phyloP scores from a whole-genome alignment of 106 monocot genomes.

The Allium sativum region DNA sequence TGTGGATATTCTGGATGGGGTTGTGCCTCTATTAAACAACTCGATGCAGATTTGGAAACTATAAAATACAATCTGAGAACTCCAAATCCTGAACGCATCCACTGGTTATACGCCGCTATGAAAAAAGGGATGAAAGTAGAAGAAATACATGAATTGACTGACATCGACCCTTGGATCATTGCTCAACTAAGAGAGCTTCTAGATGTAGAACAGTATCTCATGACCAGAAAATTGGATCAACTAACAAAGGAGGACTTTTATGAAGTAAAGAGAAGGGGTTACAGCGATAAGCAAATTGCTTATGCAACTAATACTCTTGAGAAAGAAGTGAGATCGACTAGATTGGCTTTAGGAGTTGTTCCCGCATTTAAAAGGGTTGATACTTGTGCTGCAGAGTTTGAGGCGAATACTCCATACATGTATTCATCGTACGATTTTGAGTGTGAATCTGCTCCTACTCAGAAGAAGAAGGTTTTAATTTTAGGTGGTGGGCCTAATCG shows the following conservation, averaged over 20 bases:
- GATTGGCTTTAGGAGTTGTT: constrained; percentile 50
- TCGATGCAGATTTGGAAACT: constrained; percentile 71
- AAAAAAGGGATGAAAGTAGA: constrained; percentile 90
- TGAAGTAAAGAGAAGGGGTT: constrained; percentile 86
- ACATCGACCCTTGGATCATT: constrained; percentile 87
- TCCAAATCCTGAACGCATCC: constrained; percentile 89
- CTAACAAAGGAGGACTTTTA: constrained; percentile 68
- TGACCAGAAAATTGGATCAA: constrained; percentile 33
- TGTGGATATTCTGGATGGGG: constrained; percentile 93
- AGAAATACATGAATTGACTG: constrained; percentile 84
- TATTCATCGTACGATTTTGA: constrained; percentile 96
- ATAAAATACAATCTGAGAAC: constrained; percentile 80
- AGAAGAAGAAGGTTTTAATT: constrained; percentile 76
- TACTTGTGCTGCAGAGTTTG: constrained; percentile 98
- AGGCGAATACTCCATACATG: constrained; percentile 97
- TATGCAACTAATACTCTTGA: constrained; percentile 67
- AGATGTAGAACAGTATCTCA: constrained; percentile 82
- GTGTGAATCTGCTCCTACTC: constrained; percentile 82
- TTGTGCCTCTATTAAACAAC: constrained; percentile 69
- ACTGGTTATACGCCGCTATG: constrained; percentile 86
- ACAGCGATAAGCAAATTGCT: constrained; percentile 88
- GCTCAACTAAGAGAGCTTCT: constrained; percentile 77
- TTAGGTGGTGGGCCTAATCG: constrained; percentile 97
- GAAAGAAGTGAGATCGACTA: constrained; percentile 47
- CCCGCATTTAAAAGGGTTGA: constrained; percentile 95